Conservation (phyloP, 108 stramenopile species). For the Stephanodiscus triporus region DNA sequence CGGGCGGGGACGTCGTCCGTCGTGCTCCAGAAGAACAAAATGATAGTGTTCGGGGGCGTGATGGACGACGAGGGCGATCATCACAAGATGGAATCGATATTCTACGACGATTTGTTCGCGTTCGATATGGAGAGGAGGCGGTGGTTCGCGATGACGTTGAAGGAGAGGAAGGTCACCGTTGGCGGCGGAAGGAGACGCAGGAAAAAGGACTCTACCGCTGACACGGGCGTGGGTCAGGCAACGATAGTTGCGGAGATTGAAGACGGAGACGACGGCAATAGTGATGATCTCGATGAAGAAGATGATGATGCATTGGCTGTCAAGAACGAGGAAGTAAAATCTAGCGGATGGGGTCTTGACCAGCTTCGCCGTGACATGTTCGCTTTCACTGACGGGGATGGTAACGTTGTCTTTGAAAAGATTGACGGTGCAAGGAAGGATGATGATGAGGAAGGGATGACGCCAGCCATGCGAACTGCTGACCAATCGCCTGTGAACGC, state of each 20-base stretch:
- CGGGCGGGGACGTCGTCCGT: conserved; percentile 75
- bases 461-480: background rate
- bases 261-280: conserved; percentile 39
- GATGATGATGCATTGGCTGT: background rate
- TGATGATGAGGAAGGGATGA: conserved; percentile 23
- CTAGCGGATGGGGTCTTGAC: conserved; percentile 80
- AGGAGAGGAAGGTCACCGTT: conserved; percentile 28
- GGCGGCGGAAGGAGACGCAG: conserved; percentile 41
- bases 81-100: conserved; percentile 77
- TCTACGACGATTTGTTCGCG: conserved; percentile 88
- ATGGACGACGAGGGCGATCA: conserved; percentile 78
- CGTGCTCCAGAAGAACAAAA: conserved; percentile 58
- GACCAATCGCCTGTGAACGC: background rate
- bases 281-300: conserved; percentile 43
- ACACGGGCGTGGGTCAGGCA: conserved; percentile 3
- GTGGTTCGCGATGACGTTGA: conserved; percentile 84
- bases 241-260: conserved; percentile 41
- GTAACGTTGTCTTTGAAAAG: conserved; percentile 87
- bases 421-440: conserved; percentile 45
- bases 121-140: conserved; percentile 83
- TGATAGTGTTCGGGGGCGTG: conserved; percentile 89
- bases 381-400: conserved; percentile 87
- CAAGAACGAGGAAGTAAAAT: conserved; percentile 41
- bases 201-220: conserved; percentile 33
- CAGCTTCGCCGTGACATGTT: conserved; percentile 88